phyloP scores from a whole-genome alignment of 495 filamentous ascomycete genomes.

The Neurospora pannonica region DNA sequence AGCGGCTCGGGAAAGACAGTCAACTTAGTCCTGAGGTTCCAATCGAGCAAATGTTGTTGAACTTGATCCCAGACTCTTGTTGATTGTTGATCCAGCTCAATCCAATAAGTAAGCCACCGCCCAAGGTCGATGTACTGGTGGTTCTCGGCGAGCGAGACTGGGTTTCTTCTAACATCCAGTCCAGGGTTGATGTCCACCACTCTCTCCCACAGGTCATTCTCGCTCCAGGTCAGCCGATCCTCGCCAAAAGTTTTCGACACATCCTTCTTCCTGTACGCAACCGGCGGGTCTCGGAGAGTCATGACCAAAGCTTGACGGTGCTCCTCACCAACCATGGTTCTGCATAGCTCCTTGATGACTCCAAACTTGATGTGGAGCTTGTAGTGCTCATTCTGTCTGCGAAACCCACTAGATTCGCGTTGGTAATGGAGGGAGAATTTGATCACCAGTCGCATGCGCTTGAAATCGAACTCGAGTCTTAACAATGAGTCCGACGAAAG shows the following conservation, averaged over 20 bases:
- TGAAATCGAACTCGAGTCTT: slow-evolving; percentile 36
- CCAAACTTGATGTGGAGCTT: slow-evolving; percentile 54
- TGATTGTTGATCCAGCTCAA: slow-evolving; percentile 35
- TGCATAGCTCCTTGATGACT: slow-evolving; percentile 49
- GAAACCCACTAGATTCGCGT: not conserved
- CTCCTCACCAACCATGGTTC: slow-evolving; percentile 23
- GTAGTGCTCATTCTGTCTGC: slow-evolving; percentile 17
- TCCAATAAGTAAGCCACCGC: slow-evolving; percentile 59
- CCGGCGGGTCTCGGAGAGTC: slow-evolving; percentile 53
- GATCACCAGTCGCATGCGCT: slow-evolving; percentile 31
- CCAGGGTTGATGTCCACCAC: slow-evolving; percentile 55
- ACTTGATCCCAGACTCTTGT: slow-evolving; percentile 32
- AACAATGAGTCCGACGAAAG: not conserved
- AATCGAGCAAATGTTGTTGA: slow-evolving; percentile 52
- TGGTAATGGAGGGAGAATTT: slow-evolving; percentile 12
- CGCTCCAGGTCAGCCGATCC: slow-evolving; percentile 48
- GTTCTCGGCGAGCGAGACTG: slow-evolving; percentile 46
- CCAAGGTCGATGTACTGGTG: slow-evolving; percentile 67
- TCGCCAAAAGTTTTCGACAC: slow-evolving; percentile 30
- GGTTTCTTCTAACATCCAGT: slow-evolving; percentile 16
- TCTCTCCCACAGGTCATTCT: slow-evolving; percentile 63
- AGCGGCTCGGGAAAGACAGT: slow-evolving; percentile 19
- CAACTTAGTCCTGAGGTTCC: slow-evolving; percentile 52
- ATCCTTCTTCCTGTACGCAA: slow-evolving; percentile 49
- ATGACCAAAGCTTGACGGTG: slow-evolving; percentile 42